phyloP scores from a whole-genome alignment of 768 basidiomycete species.

The Pulveroboletus ravenelii region DNA sequence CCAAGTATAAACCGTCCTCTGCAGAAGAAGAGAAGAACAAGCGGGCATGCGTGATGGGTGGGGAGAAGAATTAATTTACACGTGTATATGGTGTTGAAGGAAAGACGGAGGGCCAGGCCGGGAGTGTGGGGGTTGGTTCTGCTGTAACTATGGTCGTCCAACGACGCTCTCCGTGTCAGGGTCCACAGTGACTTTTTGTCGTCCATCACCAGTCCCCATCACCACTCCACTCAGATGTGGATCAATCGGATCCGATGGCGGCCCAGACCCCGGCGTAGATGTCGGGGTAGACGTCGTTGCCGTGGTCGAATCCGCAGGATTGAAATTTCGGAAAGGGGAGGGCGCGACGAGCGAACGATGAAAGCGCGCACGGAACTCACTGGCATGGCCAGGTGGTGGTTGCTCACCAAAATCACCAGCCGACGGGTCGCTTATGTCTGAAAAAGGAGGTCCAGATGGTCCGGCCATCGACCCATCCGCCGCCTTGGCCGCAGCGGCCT shows the following conservation, averaged over 20 bases:
- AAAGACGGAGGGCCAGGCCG: neutral
- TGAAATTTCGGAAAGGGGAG: conserved; percentile 49
- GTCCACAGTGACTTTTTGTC: conserved; percentile 24
- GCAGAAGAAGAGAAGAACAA: neutral
- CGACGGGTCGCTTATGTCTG: conserved; percentile 31
- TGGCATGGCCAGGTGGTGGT: conserved; percentile 29
- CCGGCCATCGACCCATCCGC: conserved; percentile 28
- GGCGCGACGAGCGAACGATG: conserved; percentile 57
- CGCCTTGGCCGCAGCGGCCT: conserved; percentile 31
- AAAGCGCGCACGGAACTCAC: conserved; percentile 64
- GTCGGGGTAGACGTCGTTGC: conserved; percentile 32
- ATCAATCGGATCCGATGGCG: conserved; percentile 30
- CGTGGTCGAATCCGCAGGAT: conserved; percentile 25
- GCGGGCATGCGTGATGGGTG: neutral
- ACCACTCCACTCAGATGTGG: conserved; percentile 29
- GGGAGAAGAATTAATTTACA: conserved; percentile 15
- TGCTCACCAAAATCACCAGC: conserved; percentile 27
- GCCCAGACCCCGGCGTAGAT: conserved; percentile 32
- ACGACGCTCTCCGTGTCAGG: conserved; percentile 24
- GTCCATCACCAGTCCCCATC: conserved; percentile 19
- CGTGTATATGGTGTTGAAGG: conserved; percentile 4
- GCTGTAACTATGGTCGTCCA: conserved; percentile 12
- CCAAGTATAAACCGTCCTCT: neutral
- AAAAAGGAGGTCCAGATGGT: conserved; percentile 28
- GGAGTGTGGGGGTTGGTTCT: neutral